These are phyloP conservation scores for Musa troglodytarum DNA, from an alignment of 176 grass and related monocot genomes.

Conservation along the genomic window DNA sequence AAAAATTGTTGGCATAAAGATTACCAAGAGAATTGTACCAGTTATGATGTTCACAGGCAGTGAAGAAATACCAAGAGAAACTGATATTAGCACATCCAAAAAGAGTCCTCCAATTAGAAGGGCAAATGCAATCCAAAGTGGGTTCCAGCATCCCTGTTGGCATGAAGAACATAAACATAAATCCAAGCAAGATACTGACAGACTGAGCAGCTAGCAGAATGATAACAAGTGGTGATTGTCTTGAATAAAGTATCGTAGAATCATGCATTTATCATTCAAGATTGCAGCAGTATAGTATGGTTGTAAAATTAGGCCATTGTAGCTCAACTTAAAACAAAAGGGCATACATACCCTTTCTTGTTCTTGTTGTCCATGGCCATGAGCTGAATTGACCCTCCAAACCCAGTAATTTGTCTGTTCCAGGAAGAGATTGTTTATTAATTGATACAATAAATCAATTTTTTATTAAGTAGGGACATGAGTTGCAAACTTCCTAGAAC, in stretches of 20 bases:
- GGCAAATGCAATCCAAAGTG: conserved; percentile 97
- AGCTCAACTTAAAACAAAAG: conserved; percentile 15
- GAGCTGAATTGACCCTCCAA: conserved; percentile 91
- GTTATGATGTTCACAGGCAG: conserved; percentile 98
- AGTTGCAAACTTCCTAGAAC: too few relatives aligned
- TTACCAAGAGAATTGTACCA: conserved; percentile 32
- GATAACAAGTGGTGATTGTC: neutral
- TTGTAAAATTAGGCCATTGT: neutral
- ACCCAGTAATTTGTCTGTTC: conserved; percentile 98
- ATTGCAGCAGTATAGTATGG: neutral
- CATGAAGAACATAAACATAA: conserved; percentile 19
- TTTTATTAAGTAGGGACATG: too few relatives aligned
- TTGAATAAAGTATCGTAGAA: too few relatives aligned
- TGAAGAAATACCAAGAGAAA: conserved; percentile 92
- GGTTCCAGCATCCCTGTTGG: conserved; percentile 81
- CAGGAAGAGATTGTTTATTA: conserved; percentile 33
- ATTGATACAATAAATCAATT: conserved; percentile 16
- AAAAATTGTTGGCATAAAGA: neutral
- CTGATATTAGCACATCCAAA: conserved; percentile 93
- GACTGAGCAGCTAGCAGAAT: conserved; percentile 5
- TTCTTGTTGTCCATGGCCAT: conserved; percentile 59
- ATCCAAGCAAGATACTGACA: conserved; percentile 29
- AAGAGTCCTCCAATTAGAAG: conserved; percentile 95
- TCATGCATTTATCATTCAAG: neutral
- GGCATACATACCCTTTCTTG: conserved; percentile 80